Evolutionary conservation across 495 filamentous ascomycete genomes (phyloP), one percentile per base, ranked within the genome.

Genomic region (Elasticomyces elasticus): DNA sequence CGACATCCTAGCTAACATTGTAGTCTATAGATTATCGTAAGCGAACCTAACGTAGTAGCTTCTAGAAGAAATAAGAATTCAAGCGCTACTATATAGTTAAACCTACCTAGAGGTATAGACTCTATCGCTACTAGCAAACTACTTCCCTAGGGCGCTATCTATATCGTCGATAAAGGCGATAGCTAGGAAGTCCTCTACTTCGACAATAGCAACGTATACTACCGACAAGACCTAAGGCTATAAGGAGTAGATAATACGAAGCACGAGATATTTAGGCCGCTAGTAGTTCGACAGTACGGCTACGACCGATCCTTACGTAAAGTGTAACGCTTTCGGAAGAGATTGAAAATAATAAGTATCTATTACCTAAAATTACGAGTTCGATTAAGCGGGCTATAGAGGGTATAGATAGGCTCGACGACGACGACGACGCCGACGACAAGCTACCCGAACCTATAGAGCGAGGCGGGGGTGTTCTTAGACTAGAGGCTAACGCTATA

Each of bases 61-160:
- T 86, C 0, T 96, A 95, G 74, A 98, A 98, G 64, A 77, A 79
- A 26, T 79, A 86, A 28, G 92, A 96, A 56, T 95, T 94, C 58
- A 73, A 71, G 20, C 80, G 78, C 52, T 97, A 95, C 63, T 81
- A 88, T 26, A 87, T 98, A 22, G 92, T 95, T 57, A 94, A 90
- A 68, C 92, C 92, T n/a, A 84, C 89, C 47, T 98, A 92, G 92
- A 77, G 96, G n/a, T 1, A 82, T 87, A 10, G 92, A 97, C 55
- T 94, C 89, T 64, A 78, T 97, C 51, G 74, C 80, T 44, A 85
- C 83, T 5, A 88, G 89, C 1, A 83, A 77, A 49, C 62, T 96
- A 40, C 73, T 95, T 45, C 84, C 89, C 1, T 98, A 92, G 92
- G 76, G 84, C 50, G 72, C 78, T 5, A 97, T 85, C 63, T 77